These are phyloP conservation scores for Sclerotinia sclerotiorum DNA, from an alignment of 2,329 filamentous ascomycete genomes.

Conservation along the genomic window DNA sequence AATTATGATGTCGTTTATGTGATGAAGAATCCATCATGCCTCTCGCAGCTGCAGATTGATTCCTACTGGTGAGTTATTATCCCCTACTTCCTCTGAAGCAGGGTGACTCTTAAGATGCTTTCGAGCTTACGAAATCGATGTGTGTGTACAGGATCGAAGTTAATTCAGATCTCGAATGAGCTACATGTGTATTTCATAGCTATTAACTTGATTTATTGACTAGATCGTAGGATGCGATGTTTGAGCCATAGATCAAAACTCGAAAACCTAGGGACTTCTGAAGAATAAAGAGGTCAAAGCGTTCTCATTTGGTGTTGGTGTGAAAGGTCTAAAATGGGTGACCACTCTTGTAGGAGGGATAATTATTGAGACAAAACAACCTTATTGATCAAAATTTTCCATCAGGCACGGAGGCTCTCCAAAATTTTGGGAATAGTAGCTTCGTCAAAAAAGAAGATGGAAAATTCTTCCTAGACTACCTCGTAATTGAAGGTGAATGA, in stretches of 20 bases:
- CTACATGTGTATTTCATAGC: not conserved
- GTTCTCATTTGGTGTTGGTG: not conserved
- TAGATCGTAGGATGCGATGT: not conserved
- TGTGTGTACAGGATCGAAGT: not conserved
- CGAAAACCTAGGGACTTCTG: accelerated
- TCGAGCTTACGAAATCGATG: not conserved
- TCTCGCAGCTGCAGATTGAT: too few relatives aligned
- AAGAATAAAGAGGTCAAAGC: not conserved
- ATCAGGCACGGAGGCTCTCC: not conserved
- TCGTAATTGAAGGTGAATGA: not conserved
- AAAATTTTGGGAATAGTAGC: too few relatives aligned
- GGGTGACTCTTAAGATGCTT: too few relatives aligned
- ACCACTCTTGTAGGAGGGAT: too few relatives aligned
- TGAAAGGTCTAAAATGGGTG: not conserved
- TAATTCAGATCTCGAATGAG: not conserved
- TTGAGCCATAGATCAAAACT: not conserved
- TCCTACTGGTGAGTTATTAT: too few relatives aligned
- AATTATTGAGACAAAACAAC: not conserved
- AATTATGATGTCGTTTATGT: not conserved
- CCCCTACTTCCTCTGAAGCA: not conserved
- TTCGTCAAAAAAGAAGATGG: not conserved
- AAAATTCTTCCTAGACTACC: not conserved
- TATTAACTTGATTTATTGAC: not conserved
- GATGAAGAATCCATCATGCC: not conserved
- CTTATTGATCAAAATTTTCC: not conserved